Evolutionary conservation across 1,284 basidiomycete genomes (phyloP), one percentile per base, ranked within the genome.

Genomic region (Ganoderma sinense): DNA sequence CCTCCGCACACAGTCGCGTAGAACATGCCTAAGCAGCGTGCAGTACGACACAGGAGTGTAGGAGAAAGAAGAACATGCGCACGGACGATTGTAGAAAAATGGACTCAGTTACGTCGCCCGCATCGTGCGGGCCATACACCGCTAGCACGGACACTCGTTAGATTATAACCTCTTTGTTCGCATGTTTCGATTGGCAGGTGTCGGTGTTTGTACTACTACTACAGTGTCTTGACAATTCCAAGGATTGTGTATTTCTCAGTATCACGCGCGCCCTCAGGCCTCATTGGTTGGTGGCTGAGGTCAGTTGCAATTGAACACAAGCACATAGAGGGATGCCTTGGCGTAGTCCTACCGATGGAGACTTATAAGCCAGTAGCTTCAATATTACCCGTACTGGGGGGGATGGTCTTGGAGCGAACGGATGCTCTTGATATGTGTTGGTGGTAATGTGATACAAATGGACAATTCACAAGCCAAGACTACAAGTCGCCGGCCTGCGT

Each of bases 1-100:
- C 16, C 23, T 36, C 62, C 23, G 51, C 58, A 31, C 31, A 43
- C 64, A 51, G 48, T 48, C 45, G 45, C 11, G n/a, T 48, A 23
- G 67, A 58, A 68, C 68, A 62, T 66, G 68, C 65, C 53, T 33
- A 4, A 33, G 62, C 36, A n/a, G 61, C 18, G 1, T 10, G 33
- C 20, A 56, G 61, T 10, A 36, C 2, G 16, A 29, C 69, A 65
- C 67, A 60, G 68, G 61, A 41, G 66, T 56, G 60, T 16, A 56
- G 62, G 65, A 62, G 59, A 48, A 20, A 48, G 36, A 68, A 59
- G 64, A 66, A 56, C 29, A 56, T 56, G 66, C 66, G 64, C 72
- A 71, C 70, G 72, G 72, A 73, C 72, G 68, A 69, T 73, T 64
- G 64, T 63, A 71, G 66, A 62, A 71, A 69, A 71, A 69, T 40